Base-by-base conservation (phyloP, 2,329 filamentous ascomycete species). In the Cryphonectria naterciae region DNA sequence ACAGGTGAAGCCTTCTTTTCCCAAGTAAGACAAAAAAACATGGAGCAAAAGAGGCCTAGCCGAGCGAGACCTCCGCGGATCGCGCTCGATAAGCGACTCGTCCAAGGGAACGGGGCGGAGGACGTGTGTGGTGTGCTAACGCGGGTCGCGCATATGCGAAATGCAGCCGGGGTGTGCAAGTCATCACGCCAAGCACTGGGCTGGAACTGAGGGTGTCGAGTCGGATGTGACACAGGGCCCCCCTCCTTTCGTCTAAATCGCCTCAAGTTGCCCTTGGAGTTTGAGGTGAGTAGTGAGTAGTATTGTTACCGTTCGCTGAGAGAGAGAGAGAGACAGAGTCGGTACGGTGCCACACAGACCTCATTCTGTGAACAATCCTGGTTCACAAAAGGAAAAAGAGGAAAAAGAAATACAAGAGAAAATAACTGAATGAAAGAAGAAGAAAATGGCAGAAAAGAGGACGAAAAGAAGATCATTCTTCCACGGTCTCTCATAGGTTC, bases 41-140 rank as follows among this genome's bases (percentile, higher is more conserved):
- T 41, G 13, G 17, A 43, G 41, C 2, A 43, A 4, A 19, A 32
- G 6, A 7, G 13, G 13, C 54, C 28, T 15, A 35, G 54, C 54
- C 54, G 54, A 71, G 60, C 63, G 49, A 65, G 39, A 64, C 68
- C 15, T 64, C 67, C 64, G 70, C 68, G 68, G 56, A 72, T 70
- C 68, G 70, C 70, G 58, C 32, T 61, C 63, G 71, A 72, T 72
- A 72, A 70, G 71, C 65, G 68, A 69, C 68, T 72, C 60, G 68
- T 66, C 65, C 54, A 67, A 60, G 41, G 56, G 43, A 19, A 22
- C 19, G 43, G 5, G 43, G 43, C 1, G 37, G 37, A 1, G 37
- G 37, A 8, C 1, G 37, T 37, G 46, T 49, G 54, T 15, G 13
- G 25, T 65, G 62, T 65, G 63, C 69, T 72, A 68, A 70, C 68